Conservation (phyloP, 495 filamentous ascomycete species). For the Aspergillus cristatus region DNA sequence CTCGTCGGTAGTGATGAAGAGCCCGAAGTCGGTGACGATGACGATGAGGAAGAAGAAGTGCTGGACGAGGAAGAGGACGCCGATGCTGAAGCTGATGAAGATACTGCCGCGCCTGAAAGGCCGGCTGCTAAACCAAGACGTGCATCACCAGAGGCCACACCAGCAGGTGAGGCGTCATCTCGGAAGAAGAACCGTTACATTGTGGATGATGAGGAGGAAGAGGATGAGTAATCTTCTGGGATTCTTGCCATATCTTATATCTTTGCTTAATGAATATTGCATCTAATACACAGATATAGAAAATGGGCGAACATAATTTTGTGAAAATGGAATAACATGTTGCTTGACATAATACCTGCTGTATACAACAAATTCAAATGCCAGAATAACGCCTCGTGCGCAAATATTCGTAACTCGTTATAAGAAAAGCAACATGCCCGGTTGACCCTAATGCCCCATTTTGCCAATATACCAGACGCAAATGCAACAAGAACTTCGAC, state of each 20-base stretch:
- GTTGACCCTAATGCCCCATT: too few relatives aligned
- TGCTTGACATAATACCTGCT: too few relatives aligned
- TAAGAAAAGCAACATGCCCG: too few relatives aligned
- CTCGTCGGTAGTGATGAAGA: constrained; percentile 68
- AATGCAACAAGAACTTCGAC: too few relatives aligned
- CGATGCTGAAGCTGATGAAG: constrained; percentile 51
- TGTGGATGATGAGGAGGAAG: constrained; percentile 40
- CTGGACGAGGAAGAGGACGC: constrained; percentile 49
- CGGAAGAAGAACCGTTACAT: constrained; percentile 40
- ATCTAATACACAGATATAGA: too few relatives aligned
- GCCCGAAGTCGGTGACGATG: constrained; percentile 46
- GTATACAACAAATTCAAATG: too few relatives aligned
- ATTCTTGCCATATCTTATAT: not conserved
- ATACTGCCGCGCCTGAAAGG: constrained; percentile 19
- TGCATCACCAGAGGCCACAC: constrained; percentile 13
- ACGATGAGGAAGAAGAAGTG: constrained; percentile 57
- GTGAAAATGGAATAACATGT: too few relatives aligned
- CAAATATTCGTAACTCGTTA: too few relatives aligned
- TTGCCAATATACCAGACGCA: too few relatives aligned
- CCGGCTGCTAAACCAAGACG: constrained; percentile 14
- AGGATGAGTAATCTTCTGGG: constrained; percentile 29
- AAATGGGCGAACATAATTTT: not conserved
- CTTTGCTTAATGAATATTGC: constrained; percentile 1
- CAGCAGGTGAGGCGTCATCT: constrained; percentile 25
- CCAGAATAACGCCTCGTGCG: too few relatives aligned